phyloP scores from a whole-genome alignment of 768 basidiomycete genomes.

The Auricularia cornea region DNA sequence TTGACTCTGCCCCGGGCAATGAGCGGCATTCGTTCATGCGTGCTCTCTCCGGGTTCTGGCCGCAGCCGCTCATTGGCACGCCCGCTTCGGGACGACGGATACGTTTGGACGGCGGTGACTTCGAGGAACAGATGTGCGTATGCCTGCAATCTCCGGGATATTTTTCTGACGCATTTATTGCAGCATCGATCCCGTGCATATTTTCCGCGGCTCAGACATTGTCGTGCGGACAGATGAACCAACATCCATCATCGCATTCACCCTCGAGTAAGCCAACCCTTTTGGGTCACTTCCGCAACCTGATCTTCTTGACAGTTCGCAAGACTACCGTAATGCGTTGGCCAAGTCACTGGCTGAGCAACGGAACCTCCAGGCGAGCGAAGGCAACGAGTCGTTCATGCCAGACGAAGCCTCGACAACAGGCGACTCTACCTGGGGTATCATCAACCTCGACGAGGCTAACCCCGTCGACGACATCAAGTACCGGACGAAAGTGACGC shows the following conservation, averaged over 20 bases:
- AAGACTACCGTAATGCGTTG: conserved; percentile 75
- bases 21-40: conserved; percentile 74
- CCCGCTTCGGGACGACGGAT: conserved; percentile 6
- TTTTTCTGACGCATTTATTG: conserved; percentile 10
- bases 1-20: conserved; percentile 44
- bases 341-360: conserved; percentile 71
- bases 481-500: background rate
- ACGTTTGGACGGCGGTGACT: conserved; percentile 44
- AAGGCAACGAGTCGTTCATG: conserved; percentile 82
- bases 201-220: conserved; percentile 91
- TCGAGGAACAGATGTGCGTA: conserved; percentile 37
- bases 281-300: conserved; percentile 3
- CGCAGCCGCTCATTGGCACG: conserved; percentile 41
- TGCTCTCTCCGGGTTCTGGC: conserved; percentile 78
- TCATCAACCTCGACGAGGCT: conserved; percentile 61
- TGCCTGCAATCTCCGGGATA: background rate
- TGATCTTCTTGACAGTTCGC: conserved; percentile 43
- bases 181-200: conserved; percentile 77
- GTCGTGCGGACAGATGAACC: conserved; percentile 95
- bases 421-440: conserved; percentile 89
- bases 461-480: conserved; percentile 11
- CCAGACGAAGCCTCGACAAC: conserved; percentile 78
- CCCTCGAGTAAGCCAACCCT: conserved; percentile 57
- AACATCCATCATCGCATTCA: conserved; percentile 93
- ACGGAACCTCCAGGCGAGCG: conserved; percentile 44